Evolutionary conservation across 2,329 filamentous ascomycete species (phyloP), one percentile per base, ranked within the genome.

Genomic region (Colletotrichum orbiculare): DNA sequence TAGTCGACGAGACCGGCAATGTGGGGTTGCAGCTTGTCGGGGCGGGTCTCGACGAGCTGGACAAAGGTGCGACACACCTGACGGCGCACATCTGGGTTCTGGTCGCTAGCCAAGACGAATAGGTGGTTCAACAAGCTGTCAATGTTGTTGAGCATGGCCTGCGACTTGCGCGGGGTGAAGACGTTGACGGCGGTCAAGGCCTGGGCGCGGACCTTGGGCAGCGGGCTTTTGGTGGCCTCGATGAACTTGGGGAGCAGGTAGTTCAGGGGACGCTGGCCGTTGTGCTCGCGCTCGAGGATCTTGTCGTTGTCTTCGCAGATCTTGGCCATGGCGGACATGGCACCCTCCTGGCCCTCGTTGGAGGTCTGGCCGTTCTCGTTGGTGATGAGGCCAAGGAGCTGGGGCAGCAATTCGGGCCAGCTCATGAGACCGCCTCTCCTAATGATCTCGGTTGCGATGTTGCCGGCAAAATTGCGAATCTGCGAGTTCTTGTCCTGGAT

Each of bases 231-330:
- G 55, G 93, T 96, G 67, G 96, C 96, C 61, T 94, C 87, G 70
- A 99, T 89, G 66, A 99, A 85, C 78, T 96, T 95, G 10, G 96
- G 96, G 54, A 98, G 90, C 49, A 99, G 88, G 72, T 94, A 91
- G 75, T 91, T 91, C 66, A 98, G 87, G 2, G 96, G 96, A 61
- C 94, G 87, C 77, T 97, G 91, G 66, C 94, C 93, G 73, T 94
- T 89, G 76, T 97, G 93, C 69, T 97, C 93, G 71, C 90, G 89
- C 78, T 97, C 93, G 58, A 99, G 83, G 64, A 93, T 85, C 75
- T 91, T 93, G 73, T 88, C 90, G 80, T 97, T 97, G 79, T 99
- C 96, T 79, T 99, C 96, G 79, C 96, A 99, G 67, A 99, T 94
- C 83, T 98, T 98, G 76, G 91, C 83, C 77, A 99, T 84, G 52